These are phyloP conservation scores for Plasmodium blacklocki DNA, from an alignment of 169 alveolate genomes.

Conservation along the genomic window DNA sequence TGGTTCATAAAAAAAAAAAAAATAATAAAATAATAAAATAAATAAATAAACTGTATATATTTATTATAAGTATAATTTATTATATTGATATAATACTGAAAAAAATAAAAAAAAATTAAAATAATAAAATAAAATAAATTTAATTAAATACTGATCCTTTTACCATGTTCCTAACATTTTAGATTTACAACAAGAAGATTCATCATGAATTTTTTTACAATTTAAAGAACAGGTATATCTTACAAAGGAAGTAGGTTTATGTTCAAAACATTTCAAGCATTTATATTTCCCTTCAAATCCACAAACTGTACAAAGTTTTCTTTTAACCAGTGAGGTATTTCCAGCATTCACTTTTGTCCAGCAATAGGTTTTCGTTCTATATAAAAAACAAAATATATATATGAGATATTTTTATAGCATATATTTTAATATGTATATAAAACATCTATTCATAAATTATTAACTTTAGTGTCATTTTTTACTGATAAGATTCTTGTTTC, in stretches of 20 bases:
- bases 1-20: too few species aligned
- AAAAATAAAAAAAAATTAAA: not conserved
- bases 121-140: constrained; percentile 12
- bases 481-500: too few species aligned
- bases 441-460: too few species aligned
- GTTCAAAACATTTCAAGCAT: constrained; percentile 82
- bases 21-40: too few species aligned
- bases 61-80: too few species aligned
- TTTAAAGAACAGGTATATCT: constrained; percentile 83
- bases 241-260: constrained; percentile 75
- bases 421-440: not conserved
- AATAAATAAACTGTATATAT: too few species aligned
- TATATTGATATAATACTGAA: too few species aligned
- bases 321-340: constrained; percentile 68
- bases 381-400: not conserved
- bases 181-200: constrained; percentile 83
- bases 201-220: constrained; percentile 85
- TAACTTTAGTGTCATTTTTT: too few species aligned
- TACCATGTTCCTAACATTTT: constrained; percentile 68
- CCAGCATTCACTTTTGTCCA: constrained; percentile 85
- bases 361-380: constrained; percentile 80
- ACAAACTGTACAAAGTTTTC: constrained; percentile 84
- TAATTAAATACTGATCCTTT: constrained; percentile 4
- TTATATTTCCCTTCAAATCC: constrained; percentile 85
- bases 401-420: not conserved